Evolutionary conservation across 2,329 filamentous ascomycete species (phyloP), one percentile per base, ranked within the genome.

Genomic region (Clonostachys rhizophaga): DNA sequence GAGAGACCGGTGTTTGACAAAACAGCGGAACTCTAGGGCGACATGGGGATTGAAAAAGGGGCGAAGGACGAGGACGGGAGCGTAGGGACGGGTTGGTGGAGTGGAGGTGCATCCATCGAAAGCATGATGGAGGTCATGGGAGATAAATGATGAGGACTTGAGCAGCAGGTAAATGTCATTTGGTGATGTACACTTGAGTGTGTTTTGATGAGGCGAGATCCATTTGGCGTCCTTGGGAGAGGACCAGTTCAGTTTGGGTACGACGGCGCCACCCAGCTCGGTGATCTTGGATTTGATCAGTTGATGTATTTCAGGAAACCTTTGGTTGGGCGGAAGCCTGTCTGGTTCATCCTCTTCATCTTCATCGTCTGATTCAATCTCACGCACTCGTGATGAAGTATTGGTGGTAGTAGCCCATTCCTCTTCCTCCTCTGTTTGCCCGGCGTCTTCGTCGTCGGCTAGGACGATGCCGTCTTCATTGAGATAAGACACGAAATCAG

Each of bases 201-300:
- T 95, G 66, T 99, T 99, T 58, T 84, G 67, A 76, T 92, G 63
- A 69, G 68, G 84, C 68, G 79, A 83, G 66, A 99, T 96, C 87
- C 91, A 96, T 18, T 88, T 89, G 9, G 94, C 94, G 62, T 99
- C 94, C 65, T 96, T 96, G 5, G 94, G 94, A 5, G 91, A 86
- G 6, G 91, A 96, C 94, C 94, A 99, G 71, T 97, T 97, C 42
- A 99, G 73, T 67, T 99, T 99, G 1, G 94, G 94, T 2, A 87
- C 85, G 9, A 96, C 91, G 50, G 85, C 83, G 49, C 92, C 92
- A 14, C 89, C 91, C 1, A 97, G 78, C 56, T 91, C 87, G 12
- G 75, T 68, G 52, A 99, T 96, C 40, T 81, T 87, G 20, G 81
- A 73, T 62, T 85, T 86, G 64, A 99, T 90, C 48, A 79, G 68